These are phyloP conservation scores for Tephrocybe rancida DNA, from an alignment of 768 basidiomycete species.

Conservation along the genomic window DNA sequence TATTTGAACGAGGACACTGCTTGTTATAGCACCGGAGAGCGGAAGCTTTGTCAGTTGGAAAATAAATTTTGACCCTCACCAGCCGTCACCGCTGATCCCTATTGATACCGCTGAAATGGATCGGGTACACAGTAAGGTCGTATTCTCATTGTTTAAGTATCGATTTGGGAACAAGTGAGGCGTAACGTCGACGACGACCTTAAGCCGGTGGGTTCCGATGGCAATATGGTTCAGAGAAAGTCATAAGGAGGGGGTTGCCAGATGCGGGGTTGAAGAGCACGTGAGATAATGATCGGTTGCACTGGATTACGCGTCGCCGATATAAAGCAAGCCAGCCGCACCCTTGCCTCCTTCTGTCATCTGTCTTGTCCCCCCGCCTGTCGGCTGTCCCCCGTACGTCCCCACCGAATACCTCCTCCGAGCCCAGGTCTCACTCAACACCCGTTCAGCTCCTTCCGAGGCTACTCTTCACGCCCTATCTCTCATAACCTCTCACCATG, in stretches of 20 bases:
- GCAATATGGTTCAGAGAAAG: slow-evolving; percentile 4
- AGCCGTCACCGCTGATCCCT: too few relatives aligned
- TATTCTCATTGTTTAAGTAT: too few relatives aligned
- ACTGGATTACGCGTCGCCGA: slow-evolving; percentile 37
- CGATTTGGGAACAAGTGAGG: too few relatives aligned
- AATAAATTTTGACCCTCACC: too few relatives aligned
- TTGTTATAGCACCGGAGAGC: too few relatives aligned
- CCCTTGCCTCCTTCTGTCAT: slow-evolving; percentile 3
- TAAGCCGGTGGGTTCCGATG: background rate
- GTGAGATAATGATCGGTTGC: slow-evolving; percentile 21
- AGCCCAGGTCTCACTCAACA: background rate
- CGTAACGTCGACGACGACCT: background rate
- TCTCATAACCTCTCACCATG: slow-evolving; percentile 43
- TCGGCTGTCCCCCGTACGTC: slow-evolving; percentile 6
- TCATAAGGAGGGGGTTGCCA: too few relatives aligned
- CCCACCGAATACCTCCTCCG: background rate
- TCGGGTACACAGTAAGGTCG: too few relatives aligned
- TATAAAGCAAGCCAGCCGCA: slow-evolving; percentile 17
- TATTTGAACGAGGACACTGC: background rate
- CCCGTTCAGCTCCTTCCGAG: background rate
- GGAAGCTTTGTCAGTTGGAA: too few relatives aligned
- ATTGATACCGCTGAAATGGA: too few relatives aligned
- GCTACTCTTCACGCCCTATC: background rate
- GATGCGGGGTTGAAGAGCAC: slow-evolving; percentile 16
- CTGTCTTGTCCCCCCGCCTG: slow-evolving; percentile 9